Percentiles rank a stretch among this genome's conserved stretches.
phyloP scores from a whole-genome alignment of 192 early-diverging fungal species.

The Mortierella antarctica region DNA sequence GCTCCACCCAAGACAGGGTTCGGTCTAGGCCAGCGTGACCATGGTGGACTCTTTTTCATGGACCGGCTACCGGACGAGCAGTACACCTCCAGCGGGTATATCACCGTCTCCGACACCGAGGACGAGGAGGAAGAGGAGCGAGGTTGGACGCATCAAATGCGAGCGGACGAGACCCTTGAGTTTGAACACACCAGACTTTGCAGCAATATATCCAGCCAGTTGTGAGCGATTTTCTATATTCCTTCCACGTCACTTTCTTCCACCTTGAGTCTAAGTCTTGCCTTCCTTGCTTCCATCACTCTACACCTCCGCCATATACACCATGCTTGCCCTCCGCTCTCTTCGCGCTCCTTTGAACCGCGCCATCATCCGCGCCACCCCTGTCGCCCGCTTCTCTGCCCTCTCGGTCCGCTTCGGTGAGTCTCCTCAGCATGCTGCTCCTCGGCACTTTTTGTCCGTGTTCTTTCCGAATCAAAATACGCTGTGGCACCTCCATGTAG shows the following conservation, averaged over 20 bases:
- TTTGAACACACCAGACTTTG: neutral
- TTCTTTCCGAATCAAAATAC: neutral
- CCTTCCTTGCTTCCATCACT: constrained; percentile 1
- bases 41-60: constrained; percentile 29
- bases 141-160: constrained; percentile 35
- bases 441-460: constrained; percentile 11
- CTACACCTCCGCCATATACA: constrained; percentile 13
- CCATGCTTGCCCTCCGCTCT: constrained; percentile 64
- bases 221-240: too few species aligned
- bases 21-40: constrained; percentile 33
- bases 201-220: neutral
- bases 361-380: constrained; percentile 50
- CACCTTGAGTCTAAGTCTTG: neutral
- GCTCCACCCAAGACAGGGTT: constrained; percentile 13
- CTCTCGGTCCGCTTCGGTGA: constrained; percentile 63
- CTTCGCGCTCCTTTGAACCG: constrained; percentile 53
- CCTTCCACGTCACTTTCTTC: neutral
- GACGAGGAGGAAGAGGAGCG: constrained; percentile 39
- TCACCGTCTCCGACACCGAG: constrained; percentile 42
- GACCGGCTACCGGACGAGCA: constrained; percentile 3
- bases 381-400: constrained; percentile 61
- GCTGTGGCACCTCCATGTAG: too few species aligned
- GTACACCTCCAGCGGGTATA: constrained; percentile 19
- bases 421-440: constrained; percentile 4
- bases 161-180: constrained; percentile 19